Evolutionary conservation across 352 stramenopile species (phyloP), one percentile per base, ranked within the genome.

Genomic region (Globisporangium viniferum): DNA sequence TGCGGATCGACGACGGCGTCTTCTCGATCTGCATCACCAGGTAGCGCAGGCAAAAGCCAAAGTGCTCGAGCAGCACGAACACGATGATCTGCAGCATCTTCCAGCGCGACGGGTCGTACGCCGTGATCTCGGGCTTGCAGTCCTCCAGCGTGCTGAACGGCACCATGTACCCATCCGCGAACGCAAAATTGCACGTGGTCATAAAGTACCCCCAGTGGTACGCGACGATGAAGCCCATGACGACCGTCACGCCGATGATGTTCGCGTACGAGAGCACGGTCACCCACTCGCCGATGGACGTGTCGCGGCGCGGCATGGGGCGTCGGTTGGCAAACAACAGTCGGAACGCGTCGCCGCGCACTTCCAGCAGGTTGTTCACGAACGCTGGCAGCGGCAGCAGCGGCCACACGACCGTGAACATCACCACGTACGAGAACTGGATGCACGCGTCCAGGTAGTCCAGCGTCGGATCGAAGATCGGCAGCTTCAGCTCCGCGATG

Each of bases 331-430:
- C 88, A 72, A 94, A 94, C 22, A 96, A 53, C 35, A 96, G 72
- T 0, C 86, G 86, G 66, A 94, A 94, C 3, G 88, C 88, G 24
- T 96, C 88, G 46, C 86, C 86, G 46, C 88, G 88, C 20, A 96
- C 86, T 73, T 96, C 88, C 14, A 97, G 64, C n/a, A 97, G 53
- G 61, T 95, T 94, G 66, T 95, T 94, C 64, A 92, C 73, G 56
- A 93, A 94, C n/a, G 89, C 89, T 27, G 88, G 86, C 48, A 95
- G 83, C 39, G 89, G 89, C 60, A 97, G 66, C 49, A 97, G 68
- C n/a, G 88, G 88, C 89, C 89, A 97, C 64, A 95, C 89, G 9
- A 93, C 88, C 4, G 88, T 95, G 63, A 97, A 97, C 89, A 97
- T 97, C 70, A 94, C 79, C 61, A 97, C 85, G 67, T 95, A 97